Percentiles rank a stretch among this genome's conserved stretches.
phyloP scores from a whole-genome alignment of 805 yeast species.

The Cyberlindnera subsufficiens region DNA sequence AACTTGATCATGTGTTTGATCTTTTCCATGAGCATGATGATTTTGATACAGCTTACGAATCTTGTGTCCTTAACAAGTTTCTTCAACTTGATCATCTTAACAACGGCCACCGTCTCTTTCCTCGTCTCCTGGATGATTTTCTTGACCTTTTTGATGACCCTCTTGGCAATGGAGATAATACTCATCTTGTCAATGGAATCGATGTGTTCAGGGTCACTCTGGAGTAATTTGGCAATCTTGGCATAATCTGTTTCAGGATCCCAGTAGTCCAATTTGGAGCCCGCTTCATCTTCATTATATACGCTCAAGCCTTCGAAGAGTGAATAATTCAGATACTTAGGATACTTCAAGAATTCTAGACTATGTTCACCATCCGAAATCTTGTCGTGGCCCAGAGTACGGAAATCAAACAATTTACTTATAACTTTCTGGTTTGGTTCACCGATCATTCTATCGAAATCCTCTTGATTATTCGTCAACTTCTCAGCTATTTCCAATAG shows the following conservation, averaged over 20 bases:
- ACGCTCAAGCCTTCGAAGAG: conserved; percentile 5
- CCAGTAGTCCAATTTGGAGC: conserved; percentile 2
- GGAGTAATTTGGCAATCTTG: conserved; percentile 2
- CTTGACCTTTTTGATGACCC: conserved; percentile 13
- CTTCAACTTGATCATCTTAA: conserved; percentile 18
- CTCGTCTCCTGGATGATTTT: conserved; percentile 7
- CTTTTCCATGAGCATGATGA: conserved; percentile 18
- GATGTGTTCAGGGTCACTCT: conserved; percentile 5
- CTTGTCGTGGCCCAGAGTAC: not conserved
- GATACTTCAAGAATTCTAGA: not conserved
- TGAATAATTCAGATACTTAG: not conserved
- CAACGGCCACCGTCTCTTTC: conserved; percentile 8
- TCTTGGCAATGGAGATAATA: conserved; percentile 6
- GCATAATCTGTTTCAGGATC: conserved; percentile 9
- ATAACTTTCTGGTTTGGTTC: conserved; percentile 3
- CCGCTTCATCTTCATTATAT: conserved; percentile 5
- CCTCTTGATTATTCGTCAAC: conserved; percentile 1
- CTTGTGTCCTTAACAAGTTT: conserved; percentile 10
- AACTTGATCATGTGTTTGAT: conserved; percentile 13
- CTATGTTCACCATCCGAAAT: not conserved
- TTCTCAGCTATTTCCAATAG: conserved; percentile 11
- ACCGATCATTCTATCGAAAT: conserved; percentile 1
- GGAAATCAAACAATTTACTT: not conserved
- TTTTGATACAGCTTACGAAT: conserved; percentile 11
- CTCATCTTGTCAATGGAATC: conserved; percentile 12